Conservation (phyloP, 805 yeast species). For the Metschnikowia dekortorum region DNA sequence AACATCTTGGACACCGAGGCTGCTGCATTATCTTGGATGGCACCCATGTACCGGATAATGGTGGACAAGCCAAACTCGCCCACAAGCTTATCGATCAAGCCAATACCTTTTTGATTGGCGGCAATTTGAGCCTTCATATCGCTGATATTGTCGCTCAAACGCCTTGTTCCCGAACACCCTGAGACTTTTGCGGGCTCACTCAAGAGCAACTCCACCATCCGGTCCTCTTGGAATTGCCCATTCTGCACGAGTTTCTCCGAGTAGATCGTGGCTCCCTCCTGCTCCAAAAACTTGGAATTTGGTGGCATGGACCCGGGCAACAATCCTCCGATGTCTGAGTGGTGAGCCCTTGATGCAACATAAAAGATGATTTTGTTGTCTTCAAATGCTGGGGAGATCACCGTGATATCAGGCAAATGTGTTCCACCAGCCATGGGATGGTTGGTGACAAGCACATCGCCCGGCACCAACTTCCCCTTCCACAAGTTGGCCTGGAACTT, state of each 20-base stretch:
- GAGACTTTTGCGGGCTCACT: conserved; percentile 76
- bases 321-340: conserved; percentile 92
- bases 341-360: conserved; percentile 94
- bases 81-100: conserved; percentile 14
- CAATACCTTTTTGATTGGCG: conserved; percentile 20
- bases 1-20: conserved; percentile 15
- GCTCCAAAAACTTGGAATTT: conserved; percentile 73
- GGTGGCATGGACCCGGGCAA: conserved; percentile 96
- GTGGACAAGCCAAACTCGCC: conserved; percentile 16
- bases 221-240: conserved; percentile 73
- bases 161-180: conserved; percentile 87
- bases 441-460: conserved; percentile 42
- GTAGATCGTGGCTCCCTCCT: conserved; percentile 87
- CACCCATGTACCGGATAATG: conserved; percentile 17
- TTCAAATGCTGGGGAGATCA: conserved; percentile 81
- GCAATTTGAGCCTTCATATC: conserved; percentile 42
- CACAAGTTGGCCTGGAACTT: conserved; percentile 38
- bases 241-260: conserved; percentile 66
- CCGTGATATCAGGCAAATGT: conserved; percentile 62
- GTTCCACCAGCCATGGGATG: conserved; percentile 43
- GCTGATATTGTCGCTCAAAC: conserved; percentile 76
- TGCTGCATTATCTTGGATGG: conserved; percentile 19
- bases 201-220: conserved; percentile 56
- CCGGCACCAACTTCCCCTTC: conserved; percentile 36
- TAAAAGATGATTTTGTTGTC: conserved; percentile 57